phyloP scores from a whole-genome alignment of 129 eudicot species.

The Lactuca saligna region DNA sequence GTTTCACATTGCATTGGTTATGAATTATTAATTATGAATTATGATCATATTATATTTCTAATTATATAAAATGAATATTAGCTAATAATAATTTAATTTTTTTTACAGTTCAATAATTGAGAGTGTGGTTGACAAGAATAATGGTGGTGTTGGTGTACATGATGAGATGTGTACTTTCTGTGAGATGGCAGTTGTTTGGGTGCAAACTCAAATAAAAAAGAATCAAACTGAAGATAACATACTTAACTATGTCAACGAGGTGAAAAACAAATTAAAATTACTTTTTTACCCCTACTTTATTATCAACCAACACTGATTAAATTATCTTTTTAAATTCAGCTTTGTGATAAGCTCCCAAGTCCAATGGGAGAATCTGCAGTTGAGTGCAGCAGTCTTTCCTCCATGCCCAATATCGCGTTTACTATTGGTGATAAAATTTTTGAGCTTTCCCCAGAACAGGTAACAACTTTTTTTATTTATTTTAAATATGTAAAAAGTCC shows the following conservation, averaged over 20 bases:
- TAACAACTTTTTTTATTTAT: conserved; percentile 18
- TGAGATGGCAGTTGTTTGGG: conserved; percentile 95
- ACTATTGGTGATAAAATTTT: conserved; percentile 85
- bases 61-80: background rate
- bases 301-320: background rate
- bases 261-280: conserved; percentile 16
- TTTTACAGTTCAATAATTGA: conserved; percentile 66
- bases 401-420: conserved; percentile 77
- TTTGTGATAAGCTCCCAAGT: conserved; percentile 84
- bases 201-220: conserved; percentile 68
- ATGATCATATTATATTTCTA: too few species aligned
- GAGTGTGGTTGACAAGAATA: conserved; percentile 85
- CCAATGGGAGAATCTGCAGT: conserved; percentile 98
- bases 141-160: conserved; percentile 40
- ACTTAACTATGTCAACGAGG: conserved; percentile 76
- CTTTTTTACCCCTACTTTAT: background rate
- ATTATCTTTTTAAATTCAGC: conserved; percentile 49
- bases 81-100: background rate
- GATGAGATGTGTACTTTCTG: conserved; percentile 84
- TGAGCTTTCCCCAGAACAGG: conserved; percentile 87
- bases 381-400: conserved; percentile 64
- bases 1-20: conserved; percentile 20
- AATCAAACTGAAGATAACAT: conserved; percentile 80
- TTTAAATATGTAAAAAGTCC: too few species aligned
- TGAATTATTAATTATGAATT: background rate